A percentile compares a stretch with the other conserved stretches of the same genome.
Conservation (phyloP, 192 early-diverging fungal species). For the Dissophora ornata region DNA sequence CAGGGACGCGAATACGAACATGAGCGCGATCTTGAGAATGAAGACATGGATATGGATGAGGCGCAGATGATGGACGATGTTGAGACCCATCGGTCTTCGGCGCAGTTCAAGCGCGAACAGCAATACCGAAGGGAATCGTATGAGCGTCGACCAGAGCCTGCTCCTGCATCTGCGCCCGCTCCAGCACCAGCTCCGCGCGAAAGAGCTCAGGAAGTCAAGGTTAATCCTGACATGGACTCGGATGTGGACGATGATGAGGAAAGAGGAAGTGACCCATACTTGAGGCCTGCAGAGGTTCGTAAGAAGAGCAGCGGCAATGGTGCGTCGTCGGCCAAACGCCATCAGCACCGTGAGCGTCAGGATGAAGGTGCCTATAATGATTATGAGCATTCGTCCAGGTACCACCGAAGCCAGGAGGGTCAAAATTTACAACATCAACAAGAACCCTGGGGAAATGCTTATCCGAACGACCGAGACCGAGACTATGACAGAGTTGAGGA, state of each 20-base stretch:
- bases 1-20: neutral
- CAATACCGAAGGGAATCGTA: too few relatives aligned
- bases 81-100: neutral
- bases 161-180: too few relatives aligned
- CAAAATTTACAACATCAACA: too few relatives aligned
- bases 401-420: too few relatives aligned
- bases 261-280: neutral
- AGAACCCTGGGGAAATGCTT: too few relatives aligned
- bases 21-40: neutral
- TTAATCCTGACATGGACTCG: neutral
- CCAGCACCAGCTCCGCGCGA: too few relatives aligned
- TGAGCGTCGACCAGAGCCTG: too few relatives aligned
- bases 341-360: too few relatives aligned
- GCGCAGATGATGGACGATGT: conserved; percentile 3
- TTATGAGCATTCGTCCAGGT: too few relatives aligned
- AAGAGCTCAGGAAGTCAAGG: neutral
- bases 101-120: too few relatives aligned
- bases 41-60: conserved; percentile 4
- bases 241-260: conserved; percentile 4
- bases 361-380: too few relatives aligned
- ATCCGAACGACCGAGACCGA: neutral
- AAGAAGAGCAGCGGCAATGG: conserved; percentile 1
- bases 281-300: neutral
- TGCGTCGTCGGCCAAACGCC: neutral
- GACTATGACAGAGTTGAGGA: conserved; percentile 15